Percentiles rank a stretch among this genome's conserved stretches.
phyloP scores from a whole-genome alignment of 2,329 filamentous ascomycete species.

The Teratosphaeria gauchensis region DNA sequence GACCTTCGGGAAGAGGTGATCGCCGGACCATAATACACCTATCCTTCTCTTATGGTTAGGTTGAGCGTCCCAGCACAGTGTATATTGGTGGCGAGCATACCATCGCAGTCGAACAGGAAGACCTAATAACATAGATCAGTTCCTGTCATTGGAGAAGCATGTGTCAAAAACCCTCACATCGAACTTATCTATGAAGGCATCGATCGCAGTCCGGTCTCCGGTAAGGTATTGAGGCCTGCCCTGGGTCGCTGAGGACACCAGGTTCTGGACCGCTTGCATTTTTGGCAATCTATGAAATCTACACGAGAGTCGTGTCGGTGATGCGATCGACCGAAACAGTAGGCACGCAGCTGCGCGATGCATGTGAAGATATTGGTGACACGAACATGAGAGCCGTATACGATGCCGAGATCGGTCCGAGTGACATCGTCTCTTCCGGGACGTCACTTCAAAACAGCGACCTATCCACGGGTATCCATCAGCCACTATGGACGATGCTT shows the following conservation, averaged over 20 bases:
- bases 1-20: slow-evolving; percentile 75
- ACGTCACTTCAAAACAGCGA: too few species aligned
- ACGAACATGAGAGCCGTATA: too few species aligned
- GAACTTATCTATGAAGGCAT: slow-evolving; percentile 78
- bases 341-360: background rate
- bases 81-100: slow-evolving; percentile 40
- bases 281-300: background rate
- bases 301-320: background rate
- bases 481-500: too few species aligned
- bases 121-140: slow-evolving; percentile 44
- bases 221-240: slow-evolving; percentile 50
- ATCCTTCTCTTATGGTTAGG: slow-evolving; percentile 26
- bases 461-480: too few species aligned
- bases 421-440: too few species aligned
- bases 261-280: slow-evolving; percentile 4
- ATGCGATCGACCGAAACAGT: background rate
- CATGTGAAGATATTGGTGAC: background rate
- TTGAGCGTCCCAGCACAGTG: background rate
- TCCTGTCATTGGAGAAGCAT: slow-evolving; percentile 7
- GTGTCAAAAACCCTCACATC: slow-evolving; percentile 51
- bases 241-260: background rate
- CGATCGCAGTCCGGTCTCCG: slow-evolving; percentile 66
- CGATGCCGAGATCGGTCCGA: too few species aligned
- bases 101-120: slow-evolving; percentile 96
- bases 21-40: slow-evolving; percentile 96